Base-by-base conservation (phyloP, 371 early-diverging fungal genomes). In the Mortierella sp. region DNA sequence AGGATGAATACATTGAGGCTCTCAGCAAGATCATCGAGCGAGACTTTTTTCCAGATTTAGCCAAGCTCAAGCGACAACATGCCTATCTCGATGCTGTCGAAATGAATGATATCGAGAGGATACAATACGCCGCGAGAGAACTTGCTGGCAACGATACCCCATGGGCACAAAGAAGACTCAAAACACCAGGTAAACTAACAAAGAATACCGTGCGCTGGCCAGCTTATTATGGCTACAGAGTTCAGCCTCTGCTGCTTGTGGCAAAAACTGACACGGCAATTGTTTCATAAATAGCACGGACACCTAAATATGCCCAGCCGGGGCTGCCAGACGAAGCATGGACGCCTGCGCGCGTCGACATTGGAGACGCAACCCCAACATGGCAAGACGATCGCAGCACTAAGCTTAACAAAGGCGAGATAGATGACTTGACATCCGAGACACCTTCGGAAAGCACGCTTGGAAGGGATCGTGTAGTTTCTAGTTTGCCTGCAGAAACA, bases 11-110 rank as follows among this genome's bases (percentile, higher is more conserved):
- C 76, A 88, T 91, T 9, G 89, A 89, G 30, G 90, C 90, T 4
- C 84, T 95, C 48, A 87, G 89, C 47, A 78, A 82, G 48, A 93
- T 95, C 61, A 93, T 95, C 47, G 87, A 94, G 70, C 82, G 95
- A 15, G 95, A 95, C 70, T 95, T 92, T 67, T 95, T 92, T 61
- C 95, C 95, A 3, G 83, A 89, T 53, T 83, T 94, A 17, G 83
- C 87, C 23, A 83, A 83, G 47, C 63, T 95, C 51, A 84, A 83
- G 65, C 56, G 78, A 30, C 79, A 80, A 26, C 65, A 80, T 59
- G 80, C 69, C 19, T 81, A 81, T 43, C 43, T 81, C 27, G 78
- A 81, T 23, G 78, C 80, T 4, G 64, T 79, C 37, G 60, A 63
- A 31, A 54, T 68, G 52, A 80, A 72, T 46, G 75, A 80, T 46